Evolutionary conservation across 2,329 filamentous ascomycete genomes (phyloP).

Genomic region (Acarospora socialis): DNA sequence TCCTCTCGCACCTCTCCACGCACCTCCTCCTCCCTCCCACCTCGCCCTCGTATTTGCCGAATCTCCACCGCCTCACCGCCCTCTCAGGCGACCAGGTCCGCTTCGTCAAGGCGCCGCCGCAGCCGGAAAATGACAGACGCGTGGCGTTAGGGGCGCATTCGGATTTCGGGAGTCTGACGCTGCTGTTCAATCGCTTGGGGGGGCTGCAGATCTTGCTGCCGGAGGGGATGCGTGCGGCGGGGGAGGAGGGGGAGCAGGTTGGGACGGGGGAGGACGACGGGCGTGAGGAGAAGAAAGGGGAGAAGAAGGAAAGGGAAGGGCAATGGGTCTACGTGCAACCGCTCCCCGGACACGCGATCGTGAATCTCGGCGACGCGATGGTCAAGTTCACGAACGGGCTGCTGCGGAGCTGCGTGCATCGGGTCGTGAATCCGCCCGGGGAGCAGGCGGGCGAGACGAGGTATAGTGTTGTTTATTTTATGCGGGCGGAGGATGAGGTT

Average conservation of each 20-base stretch:
- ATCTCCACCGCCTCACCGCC: conserved; percentile 31
- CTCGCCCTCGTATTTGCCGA: conserved; percentile 25
- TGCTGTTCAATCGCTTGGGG: conserved; percentile 42
- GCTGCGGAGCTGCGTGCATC: conserved; percentile 30
- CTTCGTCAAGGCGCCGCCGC: conserved; percentile 36
- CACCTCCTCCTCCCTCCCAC: conserved; percentile 27
- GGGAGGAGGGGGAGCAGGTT: conserved; percentile 19
- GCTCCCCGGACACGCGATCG: conserved; percentile 31
- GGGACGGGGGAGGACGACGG: conserved; percentile 6
- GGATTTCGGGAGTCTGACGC: conserved; percentile 41
- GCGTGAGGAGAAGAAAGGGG: conserved; percentile 11
- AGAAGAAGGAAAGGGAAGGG: conserved; percentile 6
- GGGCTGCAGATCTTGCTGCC: conserved; percentile 40
- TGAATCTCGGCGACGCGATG: conserved; percentile 32
- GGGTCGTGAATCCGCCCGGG: conserved; percentile 36
- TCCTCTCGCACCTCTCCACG: conserved; percentile 31
- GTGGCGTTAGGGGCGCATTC: conserved; percentile 39
- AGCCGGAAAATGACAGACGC: conserved; percentile 27
- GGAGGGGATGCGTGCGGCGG: too few relatives aligned
- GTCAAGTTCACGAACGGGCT: conserved; percentile 31
- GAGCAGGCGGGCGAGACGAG: conserved; percentile 30
- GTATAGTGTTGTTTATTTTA: conserved; percentile 42
- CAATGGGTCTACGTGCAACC: conserved; percentile 41
- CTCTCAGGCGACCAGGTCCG: conserved; percentile 40
- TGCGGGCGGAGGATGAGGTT: conserved; percentile 36